Percentiles rank a stretch among this genome's conserved stretches.
Conservation (phyloP, 768 basidiomycete genomes). For the Hemileccinum impolitum region DNA sequence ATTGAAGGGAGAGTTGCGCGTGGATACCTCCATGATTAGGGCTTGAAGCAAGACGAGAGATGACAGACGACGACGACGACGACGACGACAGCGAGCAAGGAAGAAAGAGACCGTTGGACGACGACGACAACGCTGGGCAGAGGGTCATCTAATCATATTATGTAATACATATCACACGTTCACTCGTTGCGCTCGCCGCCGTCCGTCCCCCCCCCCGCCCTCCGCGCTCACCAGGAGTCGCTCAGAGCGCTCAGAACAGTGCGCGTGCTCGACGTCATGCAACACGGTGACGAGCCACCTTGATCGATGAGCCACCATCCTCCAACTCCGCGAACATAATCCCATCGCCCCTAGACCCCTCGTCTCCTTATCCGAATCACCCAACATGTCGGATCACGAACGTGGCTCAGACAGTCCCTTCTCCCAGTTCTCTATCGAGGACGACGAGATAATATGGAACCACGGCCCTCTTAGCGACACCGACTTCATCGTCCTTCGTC, state of each 20-base stretch:
- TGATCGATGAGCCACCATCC: not conserved
- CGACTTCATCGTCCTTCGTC: constrained; percentile 26
- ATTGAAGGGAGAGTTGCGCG: not conserved
- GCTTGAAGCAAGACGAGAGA: constrained; percentile 5
- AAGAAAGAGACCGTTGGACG: constrained; percentile 14
- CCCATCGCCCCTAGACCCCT: not conserved
- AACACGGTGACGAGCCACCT: constrained; percentile 13
- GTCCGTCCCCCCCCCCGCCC: not conserved
- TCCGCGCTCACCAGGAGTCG: too few species aligned
- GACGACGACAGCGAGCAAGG: constrained; percentile 11
- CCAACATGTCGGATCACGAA: constrained; percentile 11
- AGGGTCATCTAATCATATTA: constrained; percentile 38
- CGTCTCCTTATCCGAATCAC: not conserved
- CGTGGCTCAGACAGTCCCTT: constrained; percentile 8
- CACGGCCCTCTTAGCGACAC: constrained; percentile 6
- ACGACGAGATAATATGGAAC: constrained; percentile 25
- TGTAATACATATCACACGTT: constrained; percentile 28
- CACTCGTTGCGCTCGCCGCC: not conserved
- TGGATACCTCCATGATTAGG: constrained; percentile 36
- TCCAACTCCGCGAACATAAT: constrained; percentile 16
- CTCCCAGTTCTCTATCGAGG: constrained; percentile 16
- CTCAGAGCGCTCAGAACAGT: not conserved
- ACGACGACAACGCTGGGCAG: constrained; percentile 30
- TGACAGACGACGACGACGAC: constrained; percentile 3
- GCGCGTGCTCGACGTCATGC: constrained; percentile 4